phyloP scores from a whole-genome alignment of 108 stramenopile genomes.

The Asterionellopsis glacialis region DNA sequence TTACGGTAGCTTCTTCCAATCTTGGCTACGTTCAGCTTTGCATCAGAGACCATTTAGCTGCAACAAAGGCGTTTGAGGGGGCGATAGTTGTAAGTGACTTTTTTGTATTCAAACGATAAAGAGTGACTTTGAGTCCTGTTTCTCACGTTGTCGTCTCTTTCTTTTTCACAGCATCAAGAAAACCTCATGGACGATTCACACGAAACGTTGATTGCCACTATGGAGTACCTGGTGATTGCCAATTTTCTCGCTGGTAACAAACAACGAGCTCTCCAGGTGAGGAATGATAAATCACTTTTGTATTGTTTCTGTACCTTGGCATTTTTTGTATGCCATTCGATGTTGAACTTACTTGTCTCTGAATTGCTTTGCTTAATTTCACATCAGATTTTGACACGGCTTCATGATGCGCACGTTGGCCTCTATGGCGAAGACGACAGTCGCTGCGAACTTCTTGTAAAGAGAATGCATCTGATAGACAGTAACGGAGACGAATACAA shows the following conservation, averaged over 20 bases:
- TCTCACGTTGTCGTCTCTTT: neutral
- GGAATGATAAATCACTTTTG: neutral
- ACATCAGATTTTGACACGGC: neutral
- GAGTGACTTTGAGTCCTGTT: neutral
- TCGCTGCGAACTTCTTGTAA: neutral
- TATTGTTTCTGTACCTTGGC: too few species aligned
- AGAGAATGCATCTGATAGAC: too few species aligned
- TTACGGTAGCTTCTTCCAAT: conserved; percentile 38
- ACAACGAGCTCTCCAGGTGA: conserved; percentile 21
- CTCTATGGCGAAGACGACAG: neutral
- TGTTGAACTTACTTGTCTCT: neutral
- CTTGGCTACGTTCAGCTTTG: conserved; percentile 41
- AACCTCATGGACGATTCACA: conserved; percentile 35
- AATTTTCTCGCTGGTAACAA: conserved; percentile 34
- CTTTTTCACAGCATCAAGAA: conserved; percentile 21
- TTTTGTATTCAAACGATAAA: neutral
- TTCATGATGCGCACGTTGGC: neutral
- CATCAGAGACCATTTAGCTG: conserved; percentile 19
- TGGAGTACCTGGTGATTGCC: conserved; percentile 47
- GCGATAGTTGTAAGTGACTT: conserved; percentile 29
- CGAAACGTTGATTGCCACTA: conserved; percentile 34
- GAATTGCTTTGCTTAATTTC: neutral
- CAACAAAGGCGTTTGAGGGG: conserved; percentile 29
- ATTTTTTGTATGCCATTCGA: neutral
- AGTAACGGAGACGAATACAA: too few species aligned